Conservation (phyloP, 2,329 filamentous ascomycete species). For the Penicillium nordicum region DNA sequence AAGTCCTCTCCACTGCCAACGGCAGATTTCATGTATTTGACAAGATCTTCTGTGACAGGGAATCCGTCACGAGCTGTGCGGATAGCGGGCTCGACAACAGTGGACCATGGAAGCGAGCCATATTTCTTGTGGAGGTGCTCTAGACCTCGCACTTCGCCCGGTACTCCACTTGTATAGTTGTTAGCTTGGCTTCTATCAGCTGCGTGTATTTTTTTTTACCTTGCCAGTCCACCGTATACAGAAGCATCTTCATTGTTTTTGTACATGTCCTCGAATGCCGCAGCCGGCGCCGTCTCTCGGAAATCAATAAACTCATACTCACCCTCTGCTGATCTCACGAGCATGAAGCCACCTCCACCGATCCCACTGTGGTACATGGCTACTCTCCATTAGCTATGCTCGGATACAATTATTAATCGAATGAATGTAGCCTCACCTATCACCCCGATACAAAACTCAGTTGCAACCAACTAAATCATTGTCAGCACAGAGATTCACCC, state of each 20-base stretch:
- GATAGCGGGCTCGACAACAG: conserved; percentile 70
- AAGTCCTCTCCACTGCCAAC: conserved; percentile 58
- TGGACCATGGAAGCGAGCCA: conserved; percentile 64
- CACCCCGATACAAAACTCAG: conserved; percentile 71
- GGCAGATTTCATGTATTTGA: conserved; percentile 65
- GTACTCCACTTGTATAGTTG: conserved; percentile 47
- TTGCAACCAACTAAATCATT: conserved; percentile 59
- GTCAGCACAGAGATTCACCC: not conserved
- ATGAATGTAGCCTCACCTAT: conserved; percentile 46
- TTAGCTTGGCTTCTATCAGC: not conserved
- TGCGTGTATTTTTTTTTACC: conserved; percentile 30
- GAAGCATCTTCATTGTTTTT: conserved; percentile 64
- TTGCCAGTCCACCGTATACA: conserved; percentile 68
- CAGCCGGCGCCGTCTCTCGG: conserved; percentile 79
- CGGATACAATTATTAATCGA: not conserved
- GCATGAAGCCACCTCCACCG: conserved; percentile 86
- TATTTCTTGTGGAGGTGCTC: conserved; percentile 68
- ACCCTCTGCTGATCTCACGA: conserved; percentile 70
- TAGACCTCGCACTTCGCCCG: conserved; percentile 67
- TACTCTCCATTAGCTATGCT: conserved; percentile 18
- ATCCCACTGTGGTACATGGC: conserved; percentile 76
- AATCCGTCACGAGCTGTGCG: conserved; percentile 72
- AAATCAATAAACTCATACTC: conserved; percentile 85
- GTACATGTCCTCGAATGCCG: conserved; percentile 83
- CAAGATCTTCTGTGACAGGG: conserved; percentile 66